Percentiles rank a stretch among this genome's conserved stretches.
These are phyloP conservation scores for Cladophialophora carrionii DNA, from an alignment of 2,329 filamentous ascomycete species.

Conservation along the genomic window DNA sequence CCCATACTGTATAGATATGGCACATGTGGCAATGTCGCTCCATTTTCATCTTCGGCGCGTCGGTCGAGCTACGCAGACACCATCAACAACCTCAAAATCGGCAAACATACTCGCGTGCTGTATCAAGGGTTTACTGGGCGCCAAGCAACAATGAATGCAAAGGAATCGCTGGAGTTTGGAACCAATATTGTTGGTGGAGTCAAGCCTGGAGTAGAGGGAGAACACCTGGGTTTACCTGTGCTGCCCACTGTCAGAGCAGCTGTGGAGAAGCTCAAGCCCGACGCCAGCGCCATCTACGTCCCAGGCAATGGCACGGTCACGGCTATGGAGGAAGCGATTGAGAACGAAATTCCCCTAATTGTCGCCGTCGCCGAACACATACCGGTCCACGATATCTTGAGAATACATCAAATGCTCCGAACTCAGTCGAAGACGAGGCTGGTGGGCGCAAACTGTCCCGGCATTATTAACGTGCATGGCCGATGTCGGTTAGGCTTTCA, in stretches of 20 bases:
- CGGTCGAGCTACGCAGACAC: slow-evolving; percentile 59
- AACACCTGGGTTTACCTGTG: slow-evolving; percentile 74
- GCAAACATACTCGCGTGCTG: slow-evolving; percentile 66
- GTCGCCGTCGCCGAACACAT: slow-evolving; percentile 81
- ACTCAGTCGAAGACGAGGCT: slow-evolving; percentile 73
- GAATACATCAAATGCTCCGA: slow-evolving; percentile 70
- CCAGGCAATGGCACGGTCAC: slow-evolving; percentile 71
- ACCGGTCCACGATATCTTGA: slow-evolving; percentile 75
- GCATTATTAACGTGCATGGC: slow-evolving; percentile 74
- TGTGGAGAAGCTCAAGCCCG: slow-evolving; percentile 70
- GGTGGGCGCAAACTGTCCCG: slow-evolving; percentile 79
- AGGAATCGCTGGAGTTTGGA: slow-evolving; percentile 75
- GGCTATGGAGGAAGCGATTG: slow-evolving; percentile 79
- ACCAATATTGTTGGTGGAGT: slow-evolving; percentile 80
- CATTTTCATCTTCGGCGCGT: slow-evolving; percentile 33
- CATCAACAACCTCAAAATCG: slow-evolving; percentile 68
- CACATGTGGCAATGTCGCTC: slow-evolving; percentile 30
- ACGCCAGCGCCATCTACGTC: slow-evolving; percentile 79
- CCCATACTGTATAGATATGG: slow-evolving; percentile 25
- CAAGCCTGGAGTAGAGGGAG: slow-evolving; percentile 69
- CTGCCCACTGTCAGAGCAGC: slow-evolving; percentile 70
- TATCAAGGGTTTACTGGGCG: slow-evolving; percentile 72
- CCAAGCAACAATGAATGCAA: slow-evolving; percentile 73
- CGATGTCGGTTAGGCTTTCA: slow-evolving; percentile 76
- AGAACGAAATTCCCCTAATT: slow-evolving; percentile 75